phyloP scores from a whole-genome alignment of 2,329 filamentous ascomycete genomes.

The Plenodomus lindquistii region DNA sequence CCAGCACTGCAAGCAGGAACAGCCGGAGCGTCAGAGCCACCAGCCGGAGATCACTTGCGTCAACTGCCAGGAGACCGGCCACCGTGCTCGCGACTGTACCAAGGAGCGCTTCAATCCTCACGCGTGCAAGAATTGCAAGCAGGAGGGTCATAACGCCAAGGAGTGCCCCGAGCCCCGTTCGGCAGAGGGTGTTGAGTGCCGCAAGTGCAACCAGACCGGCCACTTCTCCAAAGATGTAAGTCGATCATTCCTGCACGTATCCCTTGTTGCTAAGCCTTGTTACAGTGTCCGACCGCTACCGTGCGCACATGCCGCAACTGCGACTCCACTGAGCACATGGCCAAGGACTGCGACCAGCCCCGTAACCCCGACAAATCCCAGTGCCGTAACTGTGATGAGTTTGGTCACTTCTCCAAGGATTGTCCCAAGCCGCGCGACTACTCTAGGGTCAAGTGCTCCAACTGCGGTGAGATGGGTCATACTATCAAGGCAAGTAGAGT shows the following conservation, averaged over 20 bases:
- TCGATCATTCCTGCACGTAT: not conserved
- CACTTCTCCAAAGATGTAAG: constrained; percentile 43
- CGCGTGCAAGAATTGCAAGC: constrained; percentile 71
- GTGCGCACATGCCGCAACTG: constrained; percentile 43
- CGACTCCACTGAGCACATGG: constrained; percentile 41
- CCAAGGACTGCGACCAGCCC: constrained; percentile 44
- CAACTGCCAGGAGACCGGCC: constrained; percentile 67
- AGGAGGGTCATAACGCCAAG: constrained; percentile 41
- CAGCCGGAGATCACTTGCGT: constrained; percentile 60
- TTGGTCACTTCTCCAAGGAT: constrained; percentile 62
- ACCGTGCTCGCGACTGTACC: constrained; percentile 69
- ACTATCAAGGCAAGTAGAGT: constrained; percentile 31
- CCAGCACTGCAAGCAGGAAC: constrained; percentile 63
- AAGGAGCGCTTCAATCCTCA: constrained; percentile 61
- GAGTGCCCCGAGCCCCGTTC: constrained; percentile 53
- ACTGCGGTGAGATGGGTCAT: constrained; percentile 49
- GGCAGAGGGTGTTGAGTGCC: constrained; percentile 64
- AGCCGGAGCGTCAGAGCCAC: constrained; percentile 51
- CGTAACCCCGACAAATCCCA: constrained; percentile 44
- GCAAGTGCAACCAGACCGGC: constrained; percentile 62
- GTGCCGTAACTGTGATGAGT: constrained; percentile 67
- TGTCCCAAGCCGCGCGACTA: constrained; percentile 62
- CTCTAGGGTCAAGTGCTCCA: constrained; percentile 53
- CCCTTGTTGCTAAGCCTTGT: constrained; percentile 20
- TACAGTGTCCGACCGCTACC: constrained; percentile 38